A percentile compares a stretch with the other conserved stretches of the same genome.
Evolutionary conservation across 2,329 filamentous ascomycete genomes (phyloP).

Genomic region (Dactylellina haptotyla): DNA sequence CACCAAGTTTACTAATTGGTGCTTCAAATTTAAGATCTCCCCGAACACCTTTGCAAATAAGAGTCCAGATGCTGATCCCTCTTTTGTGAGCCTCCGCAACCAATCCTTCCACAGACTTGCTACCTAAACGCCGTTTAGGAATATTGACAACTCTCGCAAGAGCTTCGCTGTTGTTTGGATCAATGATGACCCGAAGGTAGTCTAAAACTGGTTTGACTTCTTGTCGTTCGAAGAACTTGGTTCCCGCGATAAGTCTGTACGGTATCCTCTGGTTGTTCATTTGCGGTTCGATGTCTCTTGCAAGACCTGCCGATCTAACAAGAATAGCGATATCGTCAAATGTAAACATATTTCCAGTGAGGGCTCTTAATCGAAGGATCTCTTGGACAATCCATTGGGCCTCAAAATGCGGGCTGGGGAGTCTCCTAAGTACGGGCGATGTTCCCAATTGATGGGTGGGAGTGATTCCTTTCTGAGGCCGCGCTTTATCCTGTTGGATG

Average conservation of each 20-base stretch:
- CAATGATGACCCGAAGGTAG: conserved; percentile 84
- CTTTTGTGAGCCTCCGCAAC: conserved; percentile 78
- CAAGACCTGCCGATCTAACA: conserved; percentile 83
- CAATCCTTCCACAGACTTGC: conserved; percentile 77
- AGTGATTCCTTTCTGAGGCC: conserved; percentile 81
- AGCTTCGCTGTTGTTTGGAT: conserved; percentile 87
- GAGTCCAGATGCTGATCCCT: conserved; percentile 77
- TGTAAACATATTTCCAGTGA: conserved; percentile 78
- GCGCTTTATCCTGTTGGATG: conserved; percentile 85
- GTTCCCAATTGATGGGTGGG: conserved; percentile 84
- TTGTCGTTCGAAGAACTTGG: conserved; percentile 88
- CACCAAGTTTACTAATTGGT: conserved; percentile 68
- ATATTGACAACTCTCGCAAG: conserved; percentile 84
- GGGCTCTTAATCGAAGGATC: conserved; percentile 74
- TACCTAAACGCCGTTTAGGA: conserved; percentile 82
- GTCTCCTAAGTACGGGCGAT: conserved; percentile 79
- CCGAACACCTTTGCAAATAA: conserved; percentile 69
- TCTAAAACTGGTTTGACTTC: conserved; percentile 89
- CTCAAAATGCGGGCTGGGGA: conserved; percentile 76
- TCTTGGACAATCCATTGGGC: conserved; percentile 90
- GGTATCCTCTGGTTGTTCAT: conserved; percentile 82
- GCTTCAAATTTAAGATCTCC: conserved; percentile 66
- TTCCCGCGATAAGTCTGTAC: conserved; percentile 91
- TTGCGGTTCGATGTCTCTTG: conserved; percentile 83
- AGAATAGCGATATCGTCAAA: conserved; percentile 85